These are phyloP conservation scores for Neurospora tetrasperma DNA, from an alignment of 495 filamentous ascomycete genomes.

Conservation along the genomic window DNA sequence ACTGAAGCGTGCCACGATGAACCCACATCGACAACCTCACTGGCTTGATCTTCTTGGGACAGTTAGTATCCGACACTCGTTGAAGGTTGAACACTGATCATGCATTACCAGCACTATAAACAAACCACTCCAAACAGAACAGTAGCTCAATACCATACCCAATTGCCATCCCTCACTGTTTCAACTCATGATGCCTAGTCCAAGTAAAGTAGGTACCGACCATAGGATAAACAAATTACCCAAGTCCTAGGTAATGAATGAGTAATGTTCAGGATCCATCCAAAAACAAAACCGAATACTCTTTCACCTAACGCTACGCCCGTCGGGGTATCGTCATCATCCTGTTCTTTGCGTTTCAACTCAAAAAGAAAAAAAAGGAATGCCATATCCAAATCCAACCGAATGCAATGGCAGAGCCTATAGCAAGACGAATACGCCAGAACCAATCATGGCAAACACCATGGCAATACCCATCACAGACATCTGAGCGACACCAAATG, in stretches of 20 bases:
- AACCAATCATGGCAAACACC: constrained; percentile 29
- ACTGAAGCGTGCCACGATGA: background rate
- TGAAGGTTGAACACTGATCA: background rate
- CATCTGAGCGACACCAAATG: constrained; percentile 25
- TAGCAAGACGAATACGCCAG: constrained; percentile 29
- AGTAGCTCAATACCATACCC: background rate
- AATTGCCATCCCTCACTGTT: background rate
- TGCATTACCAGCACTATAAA: background rate
- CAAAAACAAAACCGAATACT: background rate
- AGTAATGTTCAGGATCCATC: background rate
- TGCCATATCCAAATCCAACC: background rate
- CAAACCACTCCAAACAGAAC: background rate
- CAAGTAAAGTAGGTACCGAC: background rate
- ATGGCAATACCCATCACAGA: constrained; percentile 27
- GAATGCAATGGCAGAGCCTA: background rate
- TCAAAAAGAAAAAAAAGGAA: background rate
- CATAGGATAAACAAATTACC: background rate
- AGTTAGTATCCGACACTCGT: background rate
- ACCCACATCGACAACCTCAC: background rate
- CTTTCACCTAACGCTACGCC: background rate
- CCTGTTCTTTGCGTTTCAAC: background rate
- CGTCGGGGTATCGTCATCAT: background rate
- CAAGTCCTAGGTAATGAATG: background rate
- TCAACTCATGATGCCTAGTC: background rate
- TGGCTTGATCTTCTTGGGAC: background rate